Percentiles rank a stretch among this genome's conserved stretches.
Evolutionary conservation across 495 filamentous ascomycete genomes (phyloP).

Genomic region (Penicillium paradoxum): DNA sequence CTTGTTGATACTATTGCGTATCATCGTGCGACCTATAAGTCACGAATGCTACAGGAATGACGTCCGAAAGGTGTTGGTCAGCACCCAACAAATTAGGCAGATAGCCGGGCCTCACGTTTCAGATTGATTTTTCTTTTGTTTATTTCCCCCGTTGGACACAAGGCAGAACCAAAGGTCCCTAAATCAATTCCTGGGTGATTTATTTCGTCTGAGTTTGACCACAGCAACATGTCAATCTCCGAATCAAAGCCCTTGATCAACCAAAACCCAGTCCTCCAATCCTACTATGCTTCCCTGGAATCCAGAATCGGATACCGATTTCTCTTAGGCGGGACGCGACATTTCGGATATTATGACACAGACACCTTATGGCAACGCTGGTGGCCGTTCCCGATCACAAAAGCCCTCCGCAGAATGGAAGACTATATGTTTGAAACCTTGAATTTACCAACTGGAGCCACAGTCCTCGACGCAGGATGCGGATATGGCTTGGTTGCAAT

Average conservation of each 20-base stretch:
- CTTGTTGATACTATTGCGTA: too few relatives aligned
- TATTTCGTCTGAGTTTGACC: too few relatives aligned
- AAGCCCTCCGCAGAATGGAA: constrained; percentile 42
- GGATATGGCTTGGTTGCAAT: background rate
- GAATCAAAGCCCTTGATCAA: constrained; percentile 5
- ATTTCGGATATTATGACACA: constrained; percentile 47
- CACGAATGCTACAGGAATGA: too few relatives aligned
- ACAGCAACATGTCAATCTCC: background rate
- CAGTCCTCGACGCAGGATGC: background rate
- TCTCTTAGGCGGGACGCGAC: constrained; percentile 45
- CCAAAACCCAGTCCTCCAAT: constrained; percentile 32
- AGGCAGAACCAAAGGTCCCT: too few relatives aligned
- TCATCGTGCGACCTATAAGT: too few relatives aligned
- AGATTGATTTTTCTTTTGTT: too few relatives aligned
- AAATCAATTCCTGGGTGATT: too few relatives aligned
- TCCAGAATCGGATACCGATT: constrained; percentile 48
- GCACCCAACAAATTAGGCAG: too few relatives aligned
- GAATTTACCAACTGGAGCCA: background rate
- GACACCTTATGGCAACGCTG: constrained; percentile 34
- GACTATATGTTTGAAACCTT: constrained; percentile 1
- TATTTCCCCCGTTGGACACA: too few relatives aligned
- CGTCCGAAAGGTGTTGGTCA: too few relatives aligned
- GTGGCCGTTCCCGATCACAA: constrained; percentile 40
- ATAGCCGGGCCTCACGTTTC: too few relatives aligned
- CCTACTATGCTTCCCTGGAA: constrained; percentile 43